Evolutionary conservation across 768 basidiomycete genomes (phyloP).

Genomic region (Tremella mesenterica): DNA sequence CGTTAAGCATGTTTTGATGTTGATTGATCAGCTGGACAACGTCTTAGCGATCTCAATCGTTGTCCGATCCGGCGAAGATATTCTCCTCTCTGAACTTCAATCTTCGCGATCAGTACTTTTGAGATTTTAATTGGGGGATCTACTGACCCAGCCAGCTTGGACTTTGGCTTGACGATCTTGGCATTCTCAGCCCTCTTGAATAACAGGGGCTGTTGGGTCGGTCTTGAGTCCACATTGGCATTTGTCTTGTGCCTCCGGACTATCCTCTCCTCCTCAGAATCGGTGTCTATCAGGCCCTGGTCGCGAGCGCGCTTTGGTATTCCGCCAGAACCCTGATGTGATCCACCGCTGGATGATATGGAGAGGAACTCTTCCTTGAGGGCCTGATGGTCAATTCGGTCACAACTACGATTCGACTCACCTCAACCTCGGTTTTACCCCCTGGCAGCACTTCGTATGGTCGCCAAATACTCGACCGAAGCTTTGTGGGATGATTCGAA

Average conservation of each 20-base stretch:
- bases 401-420: not conserved
- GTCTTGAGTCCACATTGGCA: too few relatives aligned
- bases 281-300: constrained; percentile 7
- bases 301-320: not conserved
- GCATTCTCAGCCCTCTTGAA: too few relatives aligned
- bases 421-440: constrained; percentile 12
- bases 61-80: constrained; percentile 13
- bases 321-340: too few relatives aligned
- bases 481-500: constrained; percentile 19
- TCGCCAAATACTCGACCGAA: constrained; percentile 20
- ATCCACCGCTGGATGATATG: not conserved
- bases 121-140: too few relatives aligned
- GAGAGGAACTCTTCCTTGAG: constrained; percentile 6
- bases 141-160: too few relatives aligned
- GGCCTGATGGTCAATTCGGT: not conserved
- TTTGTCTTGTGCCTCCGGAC: constrained; percentile 2
- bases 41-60: too few relatives aligned
- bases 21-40: too few relatives aligned
- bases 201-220: too few relatives aligned
- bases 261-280: constrained; percentile 11
- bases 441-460: constrained; percentile 15
- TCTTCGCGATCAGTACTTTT: too few relatives aligned
- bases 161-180: too few relatives aligned
- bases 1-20: too few relatives aligned
- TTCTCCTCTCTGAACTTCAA: constrained; percentile 11